Conservation (phyloP, 139 green algal species). For the Eudorina sp. region DNA sequence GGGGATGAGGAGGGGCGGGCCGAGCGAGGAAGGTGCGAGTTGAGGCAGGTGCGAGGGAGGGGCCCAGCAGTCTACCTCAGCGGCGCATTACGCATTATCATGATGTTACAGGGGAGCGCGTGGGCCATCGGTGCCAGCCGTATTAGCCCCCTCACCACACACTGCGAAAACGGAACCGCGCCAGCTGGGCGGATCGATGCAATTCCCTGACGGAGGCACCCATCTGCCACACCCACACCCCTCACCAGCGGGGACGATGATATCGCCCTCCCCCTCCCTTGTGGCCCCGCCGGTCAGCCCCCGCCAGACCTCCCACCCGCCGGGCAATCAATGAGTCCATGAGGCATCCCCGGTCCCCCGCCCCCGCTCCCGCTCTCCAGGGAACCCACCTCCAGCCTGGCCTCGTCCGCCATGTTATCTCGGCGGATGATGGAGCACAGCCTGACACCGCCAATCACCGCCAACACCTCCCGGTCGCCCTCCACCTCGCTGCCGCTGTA, state of each 20-base stretch:
- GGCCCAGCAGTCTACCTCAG: neutral
- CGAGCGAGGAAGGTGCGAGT: neutral
- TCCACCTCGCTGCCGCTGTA: neutral
- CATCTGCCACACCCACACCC: neutral
- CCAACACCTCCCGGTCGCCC: neutral
- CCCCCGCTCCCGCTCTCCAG: neutral
- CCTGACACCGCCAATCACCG: constrained; percentile 30
- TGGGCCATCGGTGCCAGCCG: too few relatives aligned
- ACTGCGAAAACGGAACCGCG: too few relatives aligned
- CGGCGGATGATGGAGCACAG: constrained; percentile 20
- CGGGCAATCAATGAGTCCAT: neutral
- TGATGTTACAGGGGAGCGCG: too few relatives aligned
- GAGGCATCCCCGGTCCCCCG: neutral
- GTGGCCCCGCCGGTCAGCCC: neutral
- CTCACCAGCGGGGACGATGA: neutral
- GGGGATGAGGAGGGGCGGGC: neutral
- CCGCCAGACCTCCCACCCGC: neutral
- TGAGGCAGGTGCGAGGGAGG: too few relatives aligned
- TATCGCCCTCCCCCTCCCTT: neutral
- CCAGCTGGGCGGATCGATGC: neutral
- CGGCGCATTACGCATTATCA: neutral
- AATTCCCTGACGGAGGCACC: neutral
- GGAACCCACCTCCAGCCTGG: neutral
- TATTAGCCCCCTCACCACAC: too few relatives aligned
- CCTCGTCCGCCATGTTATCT: neutral